Evolutionary conservation across 257 asterid species (phyloP).

Genomic region (Rubia yunnanensis): DNA sequence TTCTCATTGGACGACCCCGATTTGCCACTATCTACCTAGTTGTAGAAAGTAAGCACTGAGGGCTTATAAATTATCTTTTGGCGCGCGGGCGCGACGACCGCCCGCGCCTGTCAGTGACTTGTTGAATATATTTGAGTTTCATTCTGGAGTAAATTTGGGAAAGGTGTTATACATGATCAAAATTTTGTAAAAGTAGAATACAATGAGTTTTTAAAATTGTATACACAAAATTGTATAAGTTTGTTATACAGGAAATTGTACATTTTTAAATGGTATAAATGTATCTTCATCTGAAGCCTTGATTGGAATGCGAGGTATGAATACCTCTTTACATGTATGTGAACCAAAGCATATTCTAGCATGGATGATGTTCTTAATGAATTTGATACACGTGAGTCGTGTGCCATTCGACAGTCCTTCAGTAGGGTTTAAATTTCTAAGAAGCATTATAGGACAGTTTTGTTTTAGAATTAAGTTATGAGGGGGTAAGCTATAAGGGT

Average conservation of each 20-base stretch:
- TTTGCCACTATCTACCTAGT: too few species aligned
- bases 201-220: too few species aligned
- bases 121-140: too few species aligned
- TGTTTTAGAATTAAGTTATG: not conserved
- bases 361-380: not conserved
- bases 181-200: too few species aligned
- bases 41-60: too few species aligned
- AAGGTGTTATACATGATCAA: too few species aligned
- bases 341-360: not conserved
- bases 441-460: not conserved
- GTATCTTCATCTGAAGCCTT: not conserved
- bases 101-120: too few species aligned
- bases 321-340: not conserved
- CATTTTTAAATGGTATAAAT: not conserved
- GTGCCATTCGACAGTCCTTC: not conserved
- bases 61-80: too few species aligned
- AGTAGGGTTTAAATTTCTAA: not conserved
- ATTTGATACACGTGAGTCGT: not conserved
- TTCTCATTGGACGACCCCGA: too few species aligned
- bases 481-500: not conserved
- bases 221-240: too few species aligned
- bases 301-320: not conserved
- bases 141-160: too few species aligned
- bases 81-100: too few species aligned
- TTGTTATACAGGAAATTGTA: not conserved